Conservation (phyloP, 345 rosid genomes). For the Alliaria petiolata region DNA sequence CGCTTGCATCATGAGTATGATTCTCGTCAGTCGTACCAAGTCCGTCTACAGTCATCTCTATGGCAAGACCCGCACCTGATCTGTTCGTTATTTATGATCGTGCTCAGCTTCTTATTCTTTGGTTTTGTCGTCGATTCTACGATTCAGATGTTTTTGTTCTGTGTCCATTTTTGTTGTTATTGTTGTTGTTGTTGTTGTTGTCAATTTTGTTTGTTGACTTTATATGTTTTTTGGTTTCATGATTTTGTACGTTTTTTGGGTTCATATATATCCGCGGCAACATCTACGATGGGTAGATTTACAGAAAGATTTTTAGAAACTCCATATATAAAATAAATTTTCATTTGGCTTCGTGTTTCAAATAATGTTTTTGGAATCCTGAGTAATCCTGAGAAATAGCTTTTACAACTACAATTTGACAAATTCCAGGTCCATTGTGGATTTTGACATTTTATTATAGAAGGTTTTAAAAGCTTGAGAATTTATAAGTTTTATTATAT, state of each 20-base stretch:
- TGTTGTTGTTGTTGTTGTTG: constrained; percentile 8
- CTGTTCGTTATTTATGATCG: neutral
- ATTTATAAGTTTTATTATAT: neutral
- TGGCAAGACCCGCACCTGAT: constrained; percentile 55
- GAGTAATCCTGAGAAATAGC: neutral
- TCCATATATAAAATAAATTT: neutral
- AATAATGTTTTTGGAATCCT: neutral
- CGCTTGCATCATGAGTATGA: constrained; percentile 70
- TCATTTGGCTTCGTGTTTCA: neutral
- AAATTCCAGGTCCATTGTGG: constrained; percentile 19
- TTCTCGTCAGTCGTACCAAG: constrained; percentile 90
- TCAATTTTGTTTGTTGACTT: constrained; percentile 12
- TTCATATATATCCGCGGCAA: constrained; percentile 23
- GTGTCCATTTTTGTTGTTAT: constrained; percentile 19
- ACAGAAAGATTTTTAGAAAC: constrained; percentile 5
- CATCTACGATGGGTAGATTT: neutral
- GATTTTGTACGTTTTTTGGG: constrained; percentile 1
- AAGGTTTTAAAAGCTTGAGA: neutral
- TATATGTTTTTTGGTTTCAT: constrained; percentile 10
- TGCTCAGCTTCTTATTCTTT: constrained; percentile 29
- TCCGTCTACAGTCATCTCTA: constrained; percentile 73
- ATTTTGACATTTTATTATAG: neutral
- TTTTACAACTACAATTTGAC: neutral
- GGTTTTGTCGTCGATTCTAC: constrained; percentile 14
- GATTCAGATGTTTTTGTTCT: constrained; percentile 16